Evolutionary conservation across 768 basidiomycete genomes (phyloP), one percentile per base, ranked within the genome.

Genomic region (Dentipellis fragilis): DNA sequence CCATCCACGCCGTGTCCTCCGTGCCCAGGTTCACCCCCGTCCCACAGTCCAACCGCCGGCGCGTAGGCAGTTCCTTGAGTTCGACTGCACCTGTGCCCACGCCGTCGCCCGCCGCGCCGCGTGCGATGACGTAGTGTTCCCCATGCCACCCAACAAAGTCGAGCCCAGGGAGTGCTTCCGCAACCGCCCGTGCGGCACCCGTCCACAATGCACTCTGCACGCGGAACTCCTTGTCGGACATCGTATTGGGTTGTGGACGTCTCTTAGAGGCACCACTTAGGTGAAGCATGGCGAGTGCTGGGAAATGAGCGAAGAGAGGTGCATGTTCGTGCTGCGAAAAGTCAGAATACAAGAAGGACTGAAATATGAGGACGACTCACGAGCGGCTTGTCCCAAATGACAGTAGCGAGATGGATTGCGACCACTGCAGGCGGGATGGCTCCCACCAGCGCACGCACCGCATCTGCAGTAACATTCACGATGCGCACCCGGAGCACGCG

Each of bases 61-160:
- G 68, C 40, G 78, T 69, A 4, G 83, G 83, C 34, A 85, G 67
- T 68, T 85, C 83, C 63, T 82, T 82, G 56, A 84, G 65, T 62
- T 84, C 81, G n/a, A 60, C 56, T 19, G 21, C 48, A 19, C 40
- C 40, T 9, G 40, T 8, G 17, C 39, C 42, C 1, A 12, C 23
- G 37, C 51, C 57, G 29, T 29, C 29, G 19, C 36, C 37, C 34
- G 47, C 55, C 16, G 47, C 46, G 16, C 73, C 67, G 35, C 82
- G 73, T 52, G 80, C 79, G 54, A 85, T 78, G 56, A 81, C 83
- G 62, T 81, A 84, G 65, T 84, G 81, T 68, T 84, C 84, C 39
- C 81, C 80, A 66, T 85, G 80, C 83, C 83, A 85, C n/a, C 84
- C 84, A 1, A 85, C 65, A 58, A 84, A 85, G 67, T 85, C 84